phyloP scores from a whole-genome alignment of 106 monocot genomes.

The Ottelia alismoides region DNA sequence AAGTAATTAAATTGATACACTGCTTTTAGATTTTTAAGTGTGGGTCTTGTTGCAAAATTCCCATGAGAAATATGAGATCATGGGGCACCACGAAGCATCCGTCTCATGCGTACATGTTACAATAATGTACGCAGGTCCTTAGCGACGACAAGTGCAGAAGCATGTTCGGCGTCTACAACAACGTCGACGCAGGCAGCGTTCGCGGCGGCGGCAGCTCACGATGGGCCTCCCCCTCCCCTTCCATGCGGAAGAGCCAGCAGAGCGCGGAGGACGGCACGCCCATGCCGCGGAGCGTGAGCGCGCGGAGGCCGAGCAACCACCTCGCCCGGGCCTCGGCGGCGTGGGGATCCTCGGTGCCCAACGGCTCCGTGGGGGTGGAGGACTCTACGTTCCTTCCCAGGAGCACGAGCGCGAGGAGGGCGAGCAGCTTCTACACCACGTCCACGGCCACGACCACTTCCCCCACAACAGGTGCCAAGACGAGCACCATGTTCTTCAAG shows the following conservation, averaged over 20 bases:
- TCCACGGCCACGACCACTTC: background rate
- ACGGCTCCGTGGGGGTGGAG: background rate
- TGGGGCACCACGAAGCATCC: too few relatives aligned
- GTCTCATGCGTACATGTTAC: too few relatives aligned
- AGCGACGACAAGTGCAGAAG: background rate
- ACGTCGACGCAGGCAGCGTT: background rate
- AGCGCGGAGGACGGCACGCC: background rate
- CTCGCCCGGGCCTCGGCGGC: background rate
- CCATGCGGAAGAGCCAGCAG: background rate
- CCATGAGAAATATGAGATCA: too few relatives aligned
- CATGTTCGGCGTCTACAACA: background rate
- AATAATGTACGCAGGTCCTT: too few relatives aligned
- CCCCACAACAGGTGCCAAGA: background rate
- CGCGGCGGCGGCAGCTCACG: background rate
- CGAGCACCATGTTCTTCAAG: constrained; percentile 7
- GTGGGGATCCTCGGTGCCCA: too few relatives aligned
- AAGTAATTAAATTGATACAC: too few relatives aligned
- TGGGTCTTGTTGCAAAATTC: too few relatives aligned
- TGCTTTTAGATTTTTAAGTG: too few relatives aligned
- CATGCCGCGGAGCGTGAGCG: background rate
- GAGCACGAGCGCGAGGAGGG: constrained; percentile 8
- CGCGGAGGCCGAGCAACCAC: background rate
- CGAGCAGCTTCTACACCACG: background rate
- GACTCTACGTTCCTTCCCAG: background rate
- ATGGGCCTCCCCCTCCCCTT: too few relatives aligned